phyloP scores from a whole-genome alignment of 2,329 filamentous ascomycete species.

The Pseudogymnoascus sp. region DNA sequence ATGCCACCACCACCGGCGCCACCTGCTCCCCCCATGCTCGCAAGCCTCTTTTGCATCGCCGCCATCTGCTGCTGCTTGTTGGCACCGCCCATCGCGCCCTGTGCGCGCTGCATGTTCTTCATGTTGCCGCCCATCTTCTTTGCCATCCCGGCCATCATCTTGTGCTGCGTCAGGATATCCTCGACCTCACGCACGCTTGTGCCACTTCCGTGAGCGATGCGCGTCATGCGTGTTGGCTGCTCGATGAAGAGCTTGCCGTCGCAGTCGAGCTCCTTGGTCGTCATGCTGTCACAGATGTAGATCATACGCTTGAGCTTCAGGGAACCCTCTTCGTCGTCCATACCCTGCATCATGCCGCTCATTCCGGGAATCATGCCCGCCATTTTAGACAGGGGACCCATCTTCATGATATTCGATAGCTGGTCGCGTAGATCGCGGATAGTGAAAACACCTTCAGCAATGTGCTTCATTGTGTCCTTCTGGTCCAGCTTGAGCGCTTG shows the following conservation, averaged over 20 bases:
- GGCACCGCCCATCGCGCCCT: conserved; percentile 80
- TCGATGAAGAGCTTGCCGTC: conserved; percentile 93
- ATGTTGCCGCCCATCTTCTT: conserved; percentile 98
- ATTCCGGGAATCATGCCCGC: conserved; percentile 98
- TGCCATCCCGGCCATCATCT: conserved; percentile 98
- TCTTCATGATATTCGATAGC: conserved; percentile 98
- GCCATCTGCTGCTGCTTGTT: conserved; percentile 92
- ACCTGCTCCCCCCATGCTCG: conserved; percentile 76
- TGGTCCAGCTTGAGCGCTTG: conserved; percentile 92
- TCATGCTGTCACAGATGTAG: conserved; percentile 98
- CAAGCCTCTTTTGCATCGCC: conserved; percentile 92
- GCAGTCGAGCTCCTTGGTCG: conserved; percentile 85
- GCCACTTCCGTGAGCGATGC: conserved; percentile 81
- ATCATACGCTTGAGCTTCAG: conserved; percentile 96
- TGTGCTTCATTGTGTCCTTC: conserved; percentile 99
- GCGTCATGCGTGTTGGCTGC: conserved; percentile 85
- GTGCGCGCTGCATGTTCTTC: conserved; percentile 93
- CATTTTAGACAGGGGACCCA: conserved; percentile 96
- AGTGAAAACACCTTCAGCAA: conserved; percentile 92
- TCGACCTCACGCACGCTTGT: conserved; percentile 90
- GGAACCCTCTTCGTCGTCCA: conserved; percentile 95
- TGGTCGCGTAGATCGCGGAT: conserved; percentile 91
- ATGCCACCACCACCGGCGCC: conserved; percentile 47
- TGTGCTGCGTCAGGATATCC: conserved; percentile 92
- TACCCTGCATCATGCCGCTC: conserved; percentile 84